Base-by-base conservation (phyloP, 2,329 filamentous ascomycete genomes). In the Fusarium redolens region DNA sequence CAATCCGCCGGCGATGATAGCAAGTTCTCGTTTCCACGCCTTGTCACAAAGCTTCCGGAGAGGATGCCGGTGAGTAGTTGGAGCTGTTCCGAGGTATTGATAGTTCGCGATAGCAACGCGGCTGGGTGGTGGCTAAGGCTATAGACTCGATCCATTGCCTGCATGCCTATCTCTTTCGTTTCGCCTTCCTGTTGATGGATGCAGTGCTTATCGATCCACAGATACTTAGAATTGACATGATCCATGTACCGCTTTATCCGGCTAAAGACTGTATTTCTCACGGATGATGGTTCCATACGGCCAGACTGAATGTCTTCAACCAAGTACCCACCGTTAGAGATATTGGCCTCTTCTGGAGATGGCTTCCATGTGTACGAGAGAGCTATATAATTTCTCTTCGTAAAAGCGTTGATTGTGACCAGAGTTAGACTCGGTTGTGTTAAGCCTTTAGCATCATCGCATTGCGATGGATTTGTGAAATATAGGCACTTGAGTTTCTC, bases 311-410 rank as follows among this genome's bases (percentile, higher is more conserved):
- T 9, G 4, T 54, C 47, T 43, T 54, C 0, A 35, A 44, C 58
- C 9, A 54, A 1, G 9, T 5, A 61, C 0, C 58, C 48, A 0
- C 47, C 48, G 2, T 13, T 4, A 11, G 28, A 1, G 0, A 22
- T 0, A 31, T 0, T 1, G 0, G 5, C 3, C 4, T 55, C 58
- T 12, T 54, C 30, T 1, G 14, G 11, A 0, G 38, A 30, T 0
- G 38, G 14, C 30, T 9, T 2, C 47, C 47, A 61, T 1, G 58
- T 61, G 1, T 61, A 55, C 1, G 47, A 61, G 0, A 61, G 31
- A 7, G 58, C 38, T 0, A 55, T 4, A 1, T 55, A 61, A 0
- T 11, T 25, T 12, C 18, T 15, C 14, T 30, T 3, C 0, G 1
- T 3, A 9, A 61, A 44, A 0, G 47, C 30, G 33, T 54, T 17